These are phyloP conservation scores for Venturiaceae sp. DNA, from an alignment of 2,329 filamentous ascomycete species.

Conservation along the genomic window DNA sequence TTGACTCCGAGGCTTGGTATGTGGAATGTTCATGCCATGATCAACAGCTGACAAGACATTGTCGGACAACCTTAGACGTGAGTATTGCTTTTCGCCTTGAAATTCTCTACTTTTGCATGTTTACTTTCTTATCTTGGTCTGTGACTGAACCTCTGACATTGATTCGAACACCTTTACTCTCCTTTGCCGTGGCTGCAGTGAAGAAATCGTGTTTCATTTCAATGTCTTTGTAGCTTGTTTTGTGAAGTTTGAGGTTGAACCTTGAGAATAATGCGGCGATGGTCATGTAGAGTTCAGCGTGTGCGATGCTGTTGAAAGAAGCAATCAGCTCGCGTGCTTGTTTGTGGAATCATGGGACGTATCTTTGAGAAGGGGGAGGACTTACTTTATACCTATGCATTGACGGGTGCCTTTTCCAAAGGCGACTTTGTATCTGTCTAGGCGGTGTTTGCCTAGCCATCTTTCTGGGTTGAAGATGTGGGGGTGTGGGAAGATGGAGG, in stretches of 20 bases:
- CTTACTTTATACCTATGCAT: slow-evolving; percentile 24
- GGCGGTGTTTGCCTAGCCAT: slow-evolving; percentile 14
- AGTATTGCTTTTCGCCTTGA: too few species aligned
- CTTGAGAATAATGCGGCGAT: slow-evolving; percentile 9
- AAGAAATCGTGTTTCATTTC: slow-evolving; percentile 9
- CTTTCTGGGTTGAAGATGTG: slow-evolving; percentile 20
- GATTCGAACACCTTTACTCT: slow-evolving; percentile 10
- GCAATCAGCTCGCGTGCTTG: neutral
- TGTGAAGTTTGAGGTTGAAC: slow-evolving; percentile 8
- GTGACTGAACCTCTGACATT: too few species aligned
- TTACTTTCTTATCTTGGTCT: too few species aligned
- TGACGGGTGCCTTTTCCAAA: slow-evolving; percentile 22
- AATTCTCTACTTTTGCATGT: too few species aligned
- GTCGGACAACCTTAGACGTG: too few species aligned
- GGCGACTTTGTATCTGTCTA: slow-evolving; percentile 19
- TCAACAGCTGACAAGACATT: too few species aligned
- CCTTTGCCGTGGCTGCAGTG: slow-evolving; percentile 8
- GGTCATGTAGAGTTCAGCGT: slow-evolving; percentile 13
- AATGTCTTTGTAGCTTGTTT: slow-evolving; percentile 6
- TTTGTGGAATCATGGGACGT: too few species aligned
- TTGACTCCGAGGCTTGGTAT: too few species aligned
- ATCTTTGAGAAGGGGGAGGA: neutral
- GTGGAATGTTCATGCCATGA: too few species aligned
- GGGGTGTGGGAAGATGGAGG: slow-evolving; percentile 14
- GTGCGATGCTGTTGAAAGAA: slow-evolving; percentile 11